Conservation (phyloP, 352 stramenopile species). For the Globisporangium okanoganense region DNA sequence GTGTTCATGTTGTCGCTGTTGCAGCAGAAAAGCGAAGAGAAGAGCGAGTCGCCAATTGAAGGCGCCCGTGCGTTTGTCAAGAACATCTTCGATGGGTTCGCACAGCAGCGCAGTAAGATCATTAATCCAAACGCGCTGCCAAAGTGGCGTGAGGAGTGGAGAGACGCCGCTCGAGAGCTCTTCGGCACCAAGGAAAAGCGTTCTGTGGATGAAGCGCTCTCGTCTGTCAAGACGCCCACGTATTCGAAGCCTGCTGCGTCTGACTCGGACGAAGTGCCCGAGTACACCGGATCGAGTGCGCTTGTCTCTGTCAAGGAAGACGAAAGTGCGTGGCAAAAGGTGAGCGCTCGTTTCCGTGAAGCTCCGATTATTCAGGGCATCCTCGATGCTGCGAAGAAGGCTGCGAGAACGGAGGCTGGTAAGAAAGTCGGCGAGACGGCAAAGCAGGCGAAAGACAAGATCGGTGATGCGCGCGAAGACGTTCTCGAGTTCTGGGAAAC, state of each 20-base stretch:
- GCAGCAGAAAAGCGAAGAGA: conserved; percentile 22
- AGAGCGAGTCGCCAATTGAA: conserved; percentile 24
- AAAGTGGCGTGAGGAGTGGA: conserved; percentile 65
- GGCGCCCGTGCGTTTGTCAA: conserved; percentile 52
- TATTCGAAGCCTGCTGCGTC: conserved; percentile 26
- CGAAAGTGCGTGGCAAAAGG: conserved; percentile 92
- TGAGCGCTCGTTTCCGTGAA: conserved; percentile 91
- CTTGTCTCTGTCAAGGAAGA: conserved; percentile 91
- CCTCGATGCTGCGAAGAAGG: conserved; percentile 75
- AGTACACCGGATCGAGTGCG: conserved; percentile 72
- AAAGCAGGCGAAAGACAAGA: conserved; percentile 76
- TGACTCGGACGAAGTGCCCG: conserved; percentile 25
- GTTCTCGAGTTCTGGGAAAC: conserved; percentile 97
- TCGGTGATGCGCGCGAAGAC: conserved; percentile 79
- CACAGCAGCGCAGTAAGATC: conserved; percentile 55
- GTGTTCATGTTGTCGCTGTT: background rate
- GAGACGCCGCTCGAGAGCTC: conserved; percentile 67
- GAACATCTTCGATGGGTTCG: conserved; percentile 49
- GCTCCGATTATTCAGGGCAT: conserved; percentile 94
- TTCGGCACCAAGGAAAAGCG: conserved; percentile 72
- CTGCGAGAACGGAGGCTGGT: conserved; percentile 69
- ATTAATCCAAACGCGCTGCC: conserved; percentile 40
- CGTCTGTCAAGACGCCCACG: conserved; percentile 56
- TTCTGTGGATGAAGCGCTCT: conserved; percentile 71
- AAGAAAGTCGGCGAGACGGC: conserved; percentile 68